Evolutionary conservation across 1,284 basidiomycete genomes (phyloP).

Genomic region (Ganoderma lucidum): DNA sequence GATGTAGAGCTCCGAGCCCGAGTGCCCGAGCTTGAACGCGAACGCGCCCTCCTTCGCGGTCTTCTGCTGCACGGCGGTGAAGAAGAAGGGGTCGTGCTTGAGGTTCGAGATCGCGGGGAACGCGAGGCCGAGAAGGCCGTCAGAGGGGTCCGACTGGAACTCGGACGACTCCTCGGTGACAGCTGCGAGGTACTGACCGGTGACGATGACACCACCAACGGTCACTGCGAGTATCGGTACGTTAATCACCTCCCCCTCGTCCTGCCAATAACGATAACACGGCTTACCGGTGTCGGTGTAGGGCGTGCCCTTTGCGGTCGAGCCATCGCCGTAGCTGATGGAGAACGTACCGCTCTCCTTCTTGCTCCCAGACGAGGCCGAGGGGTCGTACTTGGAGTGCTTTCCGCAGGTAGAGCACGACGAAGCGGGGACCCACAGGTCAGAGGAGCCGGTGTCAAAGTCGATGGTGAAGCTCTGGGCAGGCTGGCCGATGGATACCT

Average conservation of each 20-base stretch:
- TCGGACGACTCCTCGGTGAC: conserved; percentile 37
- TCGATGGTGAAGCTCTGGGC: conserved; percentile 27
- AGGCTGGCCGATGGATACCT: conserved; percentile 27
- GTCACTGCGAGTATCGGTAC: neutral
- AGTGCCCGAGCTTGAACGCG: conserved; percentile 52
- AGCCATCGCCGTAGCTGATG: conserved; percentile 53
- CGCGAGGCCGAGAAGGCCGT: conserved; percentile 41
- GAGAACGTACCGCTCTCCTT: conserved; percentile 41
- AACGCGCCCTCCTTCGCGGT: conserved; percentile 47
- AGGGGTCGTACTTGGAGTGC: conserved; percentile 39
- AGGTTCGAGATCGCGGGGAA: conserved; percentile 38
- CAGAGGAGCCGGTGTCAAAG: conserved; percentile 40
- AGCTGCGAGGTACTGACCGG: conserved; percentile 40
- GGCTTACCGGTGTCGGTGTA: conserved; percentile 47
- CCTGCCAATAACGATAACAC: conserved; percentile 35
- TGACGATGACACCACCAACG: conserved; percentile 28
- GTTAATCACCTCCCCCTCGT: conserved; percentile 44
- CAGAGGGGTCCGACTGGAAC: conserved; percentile 34
- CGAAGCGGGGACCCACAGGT: conserved; percentile 39
- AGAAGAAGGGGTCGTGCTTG: conserved; percentile 42
- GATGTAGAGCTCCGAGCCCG: conserved; percentile 57
- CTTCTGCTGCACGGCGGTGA: conserved; percentile 40
- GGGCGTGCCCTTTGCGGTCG: conserved; percentile 45
- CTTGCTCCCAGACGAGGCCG: conserved; percentile 44
- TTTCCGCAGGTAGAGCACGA: conserved; percentile 46